phyloP scores from a whole-genome alignment of 495 filamentous ascomycete genomes.

The Podospora anserina region DNA sequence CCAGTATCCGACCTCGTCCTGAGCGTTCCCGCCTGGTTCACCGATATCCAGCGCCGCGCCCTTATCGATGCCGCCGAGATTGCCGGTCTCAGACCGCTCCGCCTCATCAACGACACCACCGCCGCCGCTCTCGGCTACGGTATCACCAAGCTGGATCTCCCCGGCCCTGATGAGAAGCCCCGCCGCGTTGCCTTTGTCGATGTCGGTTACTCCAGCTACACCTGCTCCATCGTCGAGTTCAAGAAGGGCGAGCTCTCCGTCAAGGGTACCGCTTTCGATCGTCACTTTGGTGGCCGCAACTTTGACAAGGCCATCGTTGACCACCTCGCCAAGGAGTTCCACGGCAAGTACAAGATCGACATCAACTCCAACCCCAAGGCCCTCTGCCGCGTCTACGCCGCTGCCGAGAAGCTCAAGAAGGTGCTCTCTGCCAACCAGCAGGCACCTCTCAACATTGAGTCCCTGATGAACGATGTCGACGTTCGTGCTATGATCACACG shows the following conservation, averaged over 20 bases:
- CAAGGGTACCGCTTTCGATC: constrained; percentile 87
- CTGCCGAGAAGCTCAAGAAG: constrained; percentile 98
- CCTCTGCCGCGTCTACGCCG: constrained; percentile 76
- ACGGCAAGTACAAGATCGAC: constrained; percentile 87
- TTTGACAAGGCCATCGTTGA: constrained; percentile 94
- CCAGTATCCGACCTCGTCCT: constrained; percentile 94
- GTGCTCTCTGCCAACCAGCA: constrained; percentile 91
- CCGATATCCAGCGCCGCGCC: constrained; percentile 83
- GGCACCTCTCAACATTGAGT: constrained; percentile 96
- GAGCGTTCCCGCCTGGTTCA: constrained; percentile 95
- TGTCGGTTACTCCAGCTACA: constrained; percentile 95
- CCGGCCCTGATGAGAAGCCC: constrained; percentile 85
- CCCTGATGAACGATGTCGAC: constrained; percentile 96
- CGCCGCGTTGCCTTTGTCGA: constrained; percentile 89
- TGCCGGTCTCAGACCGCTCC: constrained; percentile 85
- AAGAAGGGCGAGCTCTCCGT: constrained; percentile 94
- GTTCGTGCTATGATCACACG: constrained; percentile 86
- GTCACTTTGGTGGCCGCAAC: constrained; percentile 95
- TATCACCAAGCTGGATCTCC: constrained; percentile 95
- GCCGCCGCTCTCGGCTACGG: constrained; percentile 94
- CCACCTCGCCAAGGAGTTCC: constrained; percentile 93
- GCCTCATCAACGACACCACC: constrained; percentile 97
- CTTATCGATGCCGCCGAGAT: constrained; percentile 94
- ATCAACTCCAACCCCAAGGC: constrained; percentile 88
- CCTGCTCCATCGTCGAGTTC: constrained; percentile 91